Conservation (phyloP, 768 basidiomycete species). For the Auriscalpium microsporum region DNA sequence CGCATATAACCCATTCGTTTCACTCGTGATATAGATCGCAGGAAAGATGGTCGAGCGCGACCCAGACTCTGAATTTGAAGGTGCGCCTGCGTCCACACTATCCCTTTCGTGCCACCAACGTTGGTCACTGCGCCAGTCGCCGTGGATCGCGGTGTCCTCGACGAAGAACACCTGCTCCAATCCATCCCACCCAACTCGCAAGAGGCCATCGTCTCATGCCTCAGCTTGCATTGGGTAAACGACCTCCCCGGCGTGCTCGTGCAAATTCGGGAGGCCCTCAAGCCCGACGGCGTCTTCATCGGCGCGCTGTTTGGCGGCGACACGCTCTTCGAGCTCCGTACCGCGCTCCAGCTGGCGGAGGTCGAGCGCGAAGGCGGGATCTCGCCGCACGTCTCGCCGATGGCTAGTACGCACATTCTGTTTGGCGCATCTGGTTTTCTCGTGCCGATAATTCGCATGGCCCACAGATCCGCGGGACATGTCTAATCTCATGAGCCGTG, state of each 20-base stretch:
- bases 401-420: conserved; percentile 64
- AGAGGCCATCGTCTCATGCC: conserved; percentile 87
- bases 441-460: background rate
- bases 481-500: conserved; percentile 84
- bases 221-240: conserved; percentile 95
- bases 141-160: conserved; percentile 67
- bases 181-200: conserved; percentile 64
- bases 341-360: conserved; percentile 89
- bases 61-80: conserved; percentile 69
- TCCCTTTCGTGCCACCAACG: conserved; percentile 1
- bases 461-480: conserved; percentile 79
- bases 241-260: conserved; percentile 90
- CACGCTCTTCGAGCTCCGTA: conserved; percentile 89
- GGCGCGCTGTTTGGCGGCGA: conserved; percentile 95
- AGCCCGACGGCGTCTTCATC: conserved; percentile 90
- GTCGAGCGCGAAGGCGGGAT: conserved; percentile 92
- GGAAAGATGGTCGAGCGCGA: conserved; percentile 71
- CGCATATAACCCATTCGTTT: background rate
- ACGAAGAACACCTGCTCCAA: conserved; percentile 75
- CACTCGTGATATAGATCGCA: conserved; percentile 23
- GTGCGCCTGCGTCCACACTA: conserved; percentile 28
- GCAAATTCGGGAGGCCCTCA: conserved; percentile 77
- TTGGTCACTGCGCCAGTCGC: conserved; percentile 41
- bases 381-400: conserved; percentile 93
- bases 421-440: background rate